Conservation (phyloP, 2,329 filamentous ascomycete genomes). For the Fusarium globosum region DNA sequence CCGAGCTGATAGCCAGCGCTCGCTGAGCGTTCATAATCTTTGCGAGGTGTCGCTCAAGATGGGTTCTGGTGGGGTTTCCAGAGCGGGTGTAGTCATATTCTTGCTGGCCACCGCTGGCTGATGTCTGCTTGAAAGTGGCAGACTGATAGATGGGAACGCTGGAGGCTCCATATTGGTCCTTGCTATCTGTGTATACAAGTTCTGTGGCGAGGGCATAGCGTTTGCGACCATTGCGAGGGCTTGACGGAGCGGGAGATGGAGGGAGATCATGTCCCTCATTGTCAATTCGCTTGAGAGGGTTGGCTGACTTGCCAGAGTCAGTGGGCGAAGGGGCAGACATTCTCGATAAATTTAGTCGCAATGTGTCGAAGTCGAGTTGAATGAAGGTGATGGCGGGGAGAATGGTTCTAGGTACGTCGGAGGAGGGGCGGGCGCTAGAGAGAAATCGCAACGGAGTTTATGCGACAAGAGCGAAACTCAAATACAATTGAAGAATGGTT, state of each 20-base stretch:
- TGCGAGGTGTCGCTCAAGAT: conserved; percentile 94
- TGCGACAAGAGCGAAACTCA: not conserved
- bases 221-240: conserved; percentile 80
- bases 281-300: conserved; percentile 71
- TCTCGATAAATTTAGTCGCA: not conserved
- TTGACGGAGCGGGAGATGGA: conserved; percentile 92
- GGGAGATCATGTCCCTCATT: conserved; percentile 86
- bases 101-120: conserved; percentile 77
- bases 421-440: conserved; percentile 1
- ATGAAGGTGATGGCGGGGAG: not conserved
- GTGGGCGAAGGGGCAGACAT: conserved; percentile 42
- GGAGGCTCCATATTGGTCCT: conserved; percentile 96
- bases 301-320: conserved; percentile 49
- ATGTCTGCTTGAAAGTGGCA: conserved; percentile 96
- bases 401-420: not conserved
- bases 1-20: conserved; percentile 91
- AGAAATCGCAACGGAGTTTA: not conserved
- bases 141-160: conserved; percentile 99
- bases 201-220: conserved; percentile 96
- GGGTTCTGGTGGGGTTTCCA: conserved; percentile 94
- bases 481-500: conserved; percentile 11
- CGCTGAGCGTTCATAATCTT: conserved; percentile 98
- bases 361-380: not conserved
- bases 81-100: conserved; percentile 99
- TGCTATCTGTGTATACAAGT: conserved; percentile 94